Evolutionary conservation across 2,329 filamentous ascomycete genomes (phyloP), one percentile per base, ranked within the genome.

Genomic region (Sporothrix sp.): DNA sequence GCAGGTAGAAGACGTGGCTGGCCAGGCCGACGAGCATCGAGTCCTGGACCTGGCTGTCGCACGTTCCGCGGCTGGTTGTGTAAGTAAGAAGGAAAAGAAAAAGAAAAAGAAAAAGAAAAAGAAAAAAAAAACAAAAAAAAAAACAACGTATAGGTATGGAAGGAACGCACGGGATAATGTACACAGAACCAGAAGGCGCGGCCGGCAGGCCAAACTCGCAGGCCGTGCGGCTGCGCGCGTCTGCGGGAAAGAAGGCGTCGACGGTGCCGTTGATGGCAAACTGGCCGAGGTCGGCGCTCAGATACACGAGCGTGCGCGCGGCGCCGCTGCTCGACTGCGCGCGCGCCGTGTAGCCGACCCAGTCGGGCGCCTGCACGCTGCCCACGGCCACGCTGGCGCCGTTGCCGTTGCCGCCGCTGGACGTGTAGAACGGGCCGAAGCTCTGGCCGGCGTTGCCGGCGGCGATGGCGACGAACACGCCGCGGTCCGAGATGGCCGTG

Each of bases 381-480:
- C 20, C 50, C 35, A 51, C 36, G 16, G 47, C 37, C 18, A 36
- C 9, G 20, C 47, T 43, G 20, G 42, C 28, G 3, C 44, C 50
- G 8, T 14, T 13, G 23, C 42, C 51, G 37, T 50, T 50, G 36
- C 42, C 51, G 2, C 52, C 54, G 28, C 35, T 38, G 44, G 50
- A 54, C 38, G 57, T 48, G 23, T 59, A 58, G 48, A 68, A 67
- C 39, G 56, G 48, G 10, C 52, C 57, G 13, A 32, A 42, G 13
- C 2, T 4, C 20, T 32, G 21, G 10, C 70, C 70, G 18, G 64
- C 63, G 48, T 73, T 72, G 7, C 70, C 70, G 7, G 63, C 67
- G 0, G 68, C 64, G 28, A 71, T 63, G 5, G 66, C 63, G 39
- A 68, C 64, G 20, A 67, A 63, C 2, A 70, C 63, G 16, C 69